Percentiles rank a stretch among this genome's conserved stretches.
These are phyloP conservation scores for Silene noctiflora DNA, from an alignment of 179 eudicot species.

Conservation along the genomic window DNA sequence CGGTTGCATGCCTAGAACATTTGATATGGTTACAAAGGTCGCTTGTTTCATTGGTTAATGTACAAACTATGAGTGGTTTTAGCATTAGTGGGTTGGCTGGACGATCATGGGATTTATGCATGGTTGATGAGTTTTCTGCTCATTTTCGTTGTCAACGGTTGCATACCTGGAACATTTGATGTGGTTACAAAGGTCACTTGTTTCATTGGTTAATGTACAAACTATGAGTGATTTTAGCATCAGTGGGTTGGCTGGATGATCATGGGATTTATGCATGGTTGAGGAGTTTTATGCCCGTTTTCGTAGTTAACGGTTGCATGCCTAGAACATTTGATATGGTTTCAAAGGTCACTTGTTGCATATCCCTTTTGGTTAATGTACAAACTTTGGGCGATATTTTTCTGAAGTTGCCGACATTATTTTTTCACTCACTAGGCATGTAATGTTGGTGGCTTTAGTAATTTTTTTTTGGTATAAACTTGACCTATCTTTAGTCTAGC, in stretches of 20 bases:
- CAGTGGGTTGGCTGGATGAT: background rate
- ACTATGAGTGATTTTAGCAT: conserved; percentile 2
- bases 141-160: too few species aligned
- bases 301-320: background rate
- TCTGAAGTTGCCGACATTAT: background rate
- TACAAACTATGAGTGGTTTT: too few species aligned
- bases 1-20: background rate
- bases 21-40: background rate
- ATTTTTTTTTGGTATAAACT: too few species aligned
- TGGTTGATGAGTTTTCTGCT: too few species aligned
- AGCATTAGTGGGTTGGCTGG: too few species aligned
- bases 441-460: background rate
- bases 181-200: too few species aligned
- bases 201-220: too few species aligned
- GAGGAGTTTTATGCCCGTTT: background rate
- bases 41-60: too few species aligned
- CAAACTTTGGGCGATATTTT: background rate
- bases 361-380: background rate
- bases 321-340: background rate
- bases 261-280: background rate
- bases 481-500: conserved; percentile 1
- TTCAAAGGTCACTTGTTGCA: background rate
- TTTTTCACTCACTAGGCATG: too few species aligned
- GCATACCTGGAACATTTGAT: too few species aligned
- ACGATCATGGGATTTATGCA: too few species aligned